phyloP scores from a whole-genome alignment of 305 asterid genomes.

The Solanum hybrid region DNA sequence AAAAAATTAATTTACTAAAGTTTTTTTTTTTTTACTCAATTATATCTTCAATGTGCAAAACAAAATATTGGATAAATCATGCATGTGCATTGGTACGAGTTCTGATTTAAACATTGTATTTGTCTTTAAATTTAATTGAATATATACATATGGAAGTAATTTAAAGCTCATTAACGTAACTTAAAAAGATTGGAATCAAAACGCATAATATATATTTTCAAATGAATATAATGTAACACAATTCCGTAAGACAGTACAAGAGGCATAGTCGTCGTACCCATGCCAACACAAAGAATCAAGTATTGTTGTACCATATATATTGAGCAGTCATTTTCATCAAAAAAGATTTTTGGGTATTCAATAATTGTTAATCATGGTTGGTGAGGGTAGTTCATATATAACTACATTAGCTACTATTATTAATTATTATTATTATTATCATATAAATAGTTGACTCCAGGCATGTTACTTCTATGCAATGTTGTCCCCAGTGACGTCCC shows the following conservation, averaged over 20 bases:
- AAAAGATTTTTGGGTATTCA: neutral
- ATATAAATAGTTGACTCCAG: neutral
- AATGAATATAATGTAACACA: neutral
- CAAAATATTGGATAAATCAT: neutral
- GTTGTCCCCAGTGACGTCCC: neutral
- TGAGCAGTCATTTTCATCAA: neutral
- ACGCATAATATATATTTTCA: neutral
- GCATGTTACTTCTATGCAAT: constrained; percentile 19
- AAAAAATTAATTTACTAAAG: neutral
- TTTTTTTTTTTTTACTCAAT: neutral
- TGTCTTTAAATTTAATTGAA: too few species aligned
- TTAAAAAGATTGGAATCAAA: neutral
- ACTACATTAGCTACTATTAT: neutral
- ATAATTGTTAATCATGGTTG: neutral
- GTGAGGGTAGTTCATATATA: neutral
- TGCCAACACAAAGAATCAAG: neutral
- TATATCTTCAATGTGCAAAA: neutral
- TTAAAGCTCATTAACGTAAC: neutral
- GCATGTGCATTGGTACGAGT: neutral
- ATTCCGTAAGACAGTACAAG: constrained; percentile 13
- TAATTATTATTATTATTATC: neutral
- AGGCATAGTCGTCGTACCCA: neutral
- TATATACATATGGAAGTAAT: neutral
- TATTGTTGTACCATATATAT: neutral
- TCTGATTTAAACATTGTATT: too few species aligned